Conservation (phyloP, 1,284 basidiomycete genomes). For the Malassezia psittaci region DNA sequence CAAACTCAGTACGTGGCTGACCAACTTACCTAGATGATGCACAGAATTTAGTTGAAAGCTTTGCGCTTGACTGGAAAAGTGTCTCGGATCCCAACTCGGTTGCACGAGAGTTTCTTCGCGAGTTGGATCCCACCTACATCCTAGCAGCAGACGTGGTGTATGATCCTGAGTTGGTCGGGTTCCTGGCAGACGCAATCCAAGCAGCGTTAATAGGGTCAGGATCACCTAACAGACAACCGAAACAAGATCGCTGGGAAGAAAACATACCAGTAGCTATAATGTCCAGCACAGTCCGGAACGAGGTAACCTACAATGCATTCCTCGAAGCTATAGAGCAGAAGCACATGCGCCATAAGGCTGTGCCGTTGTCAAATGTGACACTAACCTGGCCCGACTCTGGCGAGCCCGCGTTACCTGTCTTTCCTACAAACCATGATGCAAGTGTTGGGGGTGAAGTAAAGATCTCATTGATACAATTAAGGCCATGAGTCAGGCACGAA, state of each 20-base stretch:
- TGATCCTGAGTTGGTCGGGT: slow-evolving; percentile 15
- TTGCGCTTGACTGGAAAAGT: slow-evolving; percentile 17
- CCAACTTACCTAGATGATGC: neutral
- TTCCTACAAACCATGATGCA: slow-evolving; percentile 14
- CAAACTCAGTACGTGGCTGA: slow-evolving; percentile 11
- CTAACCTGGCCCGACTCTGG: neutral
- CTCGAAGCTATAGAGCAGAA: neutral
- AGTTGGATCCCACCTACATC: slow-evolving; percentile 6
- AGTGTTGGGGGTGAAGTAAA: slow-evolving; percentile 8
- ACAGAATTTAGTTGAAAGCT: neutral
- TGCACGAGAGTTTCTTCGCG: neutral
- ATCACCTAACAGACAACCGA: neutral
- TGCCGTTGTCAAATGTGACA: neutral
- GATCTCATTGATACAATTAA: slow-evolving; percentile 6
- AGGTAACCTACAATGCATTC: slow-evolving; percentile 16
- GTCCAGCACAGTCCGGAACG: slow-evolving; percentile 21
- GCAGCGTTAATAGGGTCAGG: neutral
- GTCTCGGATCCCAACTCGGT: neutral
- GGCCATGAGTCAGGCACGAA: neutral
- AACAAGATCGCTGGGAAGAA: neutral
- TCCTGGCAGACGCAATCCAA: slow-evolving; percentile 2
- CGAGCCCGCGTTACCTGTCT: neutral
- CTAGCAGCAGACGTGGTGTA: slow-evolving; percentile 24
- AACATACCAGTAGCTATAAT: slow-evolving; percentile 12
- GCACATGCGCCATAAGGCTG: neutral